Percentiles rank a stretch among this genome's conserved stretches.
Conservation (phyloP, 2,329 filamentous ascomycete genomes). For the Ophiostoma ulmi region DNA sequence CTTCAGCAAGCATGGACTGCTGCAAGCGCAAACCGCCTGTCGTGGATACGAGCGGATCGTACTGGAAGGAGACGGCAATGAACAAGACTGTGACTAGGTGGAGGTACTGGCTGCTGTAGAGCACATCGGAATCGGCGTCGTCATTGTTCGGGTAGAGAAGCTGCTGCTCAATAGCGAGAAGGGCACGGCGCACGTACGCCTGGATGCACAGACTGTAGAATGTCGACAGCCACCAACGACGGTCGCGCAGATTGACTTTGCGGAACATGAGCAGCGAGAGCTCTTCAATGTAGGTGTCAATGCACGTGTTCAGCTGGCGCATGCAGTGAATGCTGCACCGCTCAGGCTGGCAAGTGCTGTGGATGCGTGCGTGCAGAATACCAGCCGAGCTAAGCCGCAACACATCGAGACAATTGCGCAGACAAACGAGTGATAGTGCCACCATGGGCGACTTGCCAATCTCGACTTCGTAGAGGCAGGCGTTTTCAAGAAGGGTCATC, state of each 20-base stretch:
- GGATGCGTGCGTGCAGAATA: slow-evolving; percentile 28
- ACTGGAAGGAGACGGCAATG: slow-evolving; percentile 34
- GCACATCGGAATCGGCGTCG: slow-evolving; percentile 31
- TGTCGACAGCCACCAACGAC: slow-evolving; percentile 34
- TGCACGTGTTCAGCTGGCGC: slow-evolving; percentile 29
- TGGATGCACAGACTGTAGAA: slow-evolving; percentile 35
- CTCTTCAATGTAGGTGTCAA: slow-evolving; percentile 33
- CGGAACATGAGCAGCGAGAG: slow-evolving; percentile 33
- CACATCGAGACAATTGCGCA: slow-evolving; percentile 32
- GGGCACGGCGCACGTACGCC: slow-evolving; percentile 32
- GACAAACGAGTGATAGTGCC: slow-evolving; percentile 31
- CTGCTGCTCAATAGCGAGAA: slow-evolving; percentile 32
- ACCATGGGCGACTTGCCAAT: slow-evolving; percentile 33
- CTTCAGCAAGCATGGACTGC: slow-evolving; percentile 31
- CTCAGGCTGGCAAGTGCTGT: slow-evolving; percentile 30
- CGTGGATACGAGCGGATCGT: slow-evolving; percentile 32
- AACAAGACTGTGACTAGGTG: slow-evolving; percentile 33
- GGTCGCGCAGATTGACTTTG: slow-evolving; percentile 34
- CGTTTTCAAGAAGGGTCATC: slow-evolving; percentile 32
- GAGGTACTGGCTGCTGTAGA: slow-evolving; percentile 32
- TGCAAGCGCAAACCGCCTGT: slow-evolving; percentile 28
- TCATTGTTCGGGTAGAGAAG: slow-evolving; percentile 30
- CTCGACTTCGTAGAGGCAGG: slow-evolving; percentile 32
- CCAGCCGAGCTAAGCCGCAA: slow-evolving; percentile 30
- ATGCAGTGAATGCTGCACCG: slow-evolving; percentile 32